Percentiles rank a stretch among this genome's conserved stretches.
Evolutionary conservation across 2,329 filamentous ascomycete species (phyloP).

Genomic region (Nothopassalora personata): DNA sequence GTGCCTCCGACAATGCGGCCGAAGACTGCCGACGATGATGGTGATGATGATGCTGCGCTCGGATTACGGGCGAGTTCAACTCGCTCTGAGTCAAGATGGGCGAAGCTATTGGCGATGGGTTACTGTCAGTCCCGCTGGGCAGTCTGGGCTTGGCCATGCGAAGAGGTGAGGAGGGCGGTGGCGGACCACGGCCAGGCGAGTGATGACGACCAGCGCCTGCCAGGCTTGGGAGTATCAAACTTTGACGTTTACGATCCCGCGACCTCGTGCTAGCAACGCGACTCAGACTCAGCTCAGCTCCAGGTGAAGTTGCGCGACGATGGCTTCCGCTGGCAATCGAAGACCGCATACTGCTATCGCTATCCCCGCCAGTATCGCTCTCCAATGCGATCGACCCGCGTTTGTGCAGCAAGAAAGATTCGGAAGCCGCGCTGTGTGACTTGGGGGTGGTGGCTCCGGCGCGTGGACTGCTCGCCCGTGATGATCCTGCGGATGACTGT

Average conservation of each 20-base stretch:
- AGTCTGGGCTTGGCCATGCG: slow-evolving; percentile 77
- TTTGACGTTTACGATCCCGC: slow-evolving; percentile 78
- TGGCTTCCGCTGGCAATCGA: slow-evolving; percentile 56
- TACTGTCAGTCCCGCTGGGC: slow-evolving; percentile 54
- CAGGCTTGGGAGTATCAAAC: slow-evolving; percentile 69
- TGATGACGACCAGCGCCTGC: slow-evolving; percentile 72
- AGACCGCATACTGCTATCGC: slow-evolving; percentile 82
- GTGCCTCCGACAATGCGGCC: slow-evolving; percentile 66
- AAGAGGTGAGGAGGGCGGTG: slow-evolving; percentile 69
- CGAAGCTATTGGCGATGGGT: slow-evolving; percentile 82
- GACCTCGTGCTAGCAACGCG: slow-evolving; percentile 63
- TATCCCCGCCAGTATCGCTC: slow-evolving; percentile 75
- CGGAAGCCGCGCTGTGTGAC: slow-evolving; percentile 58
- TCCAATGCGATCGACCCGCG: slow-evolving; percentile 75
- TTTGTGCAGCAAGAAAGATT: slow-evolving; percentile 60
- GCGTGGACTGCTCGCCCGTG: slow-evolving; percentile 82
- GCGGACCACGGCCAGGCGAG: slow-evolving; percentile 72
- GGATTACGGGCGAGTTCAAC: slow-evolving; percentile 66
- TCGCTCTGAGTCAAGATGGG: slow-evolving; percentile 80
- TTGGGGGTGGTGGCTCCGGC: slow-evolving; percentile 74
- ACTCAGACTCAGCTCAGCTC: slow-evolving; percentile 74
- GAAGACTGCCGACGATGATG: slow-evolving; percentile 84
- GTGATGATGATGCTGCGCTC: slow-evolving; percentile 47
- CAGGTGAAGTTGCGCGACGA: slow-evolving; percentile 78
- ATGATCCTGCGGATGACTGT: slow-evolving; percentile 64